Evolutionary conservation across 495 filamentous ascomycete species (phyloP).

Genomic region (Lasiosphaeria hispida): DNA sequence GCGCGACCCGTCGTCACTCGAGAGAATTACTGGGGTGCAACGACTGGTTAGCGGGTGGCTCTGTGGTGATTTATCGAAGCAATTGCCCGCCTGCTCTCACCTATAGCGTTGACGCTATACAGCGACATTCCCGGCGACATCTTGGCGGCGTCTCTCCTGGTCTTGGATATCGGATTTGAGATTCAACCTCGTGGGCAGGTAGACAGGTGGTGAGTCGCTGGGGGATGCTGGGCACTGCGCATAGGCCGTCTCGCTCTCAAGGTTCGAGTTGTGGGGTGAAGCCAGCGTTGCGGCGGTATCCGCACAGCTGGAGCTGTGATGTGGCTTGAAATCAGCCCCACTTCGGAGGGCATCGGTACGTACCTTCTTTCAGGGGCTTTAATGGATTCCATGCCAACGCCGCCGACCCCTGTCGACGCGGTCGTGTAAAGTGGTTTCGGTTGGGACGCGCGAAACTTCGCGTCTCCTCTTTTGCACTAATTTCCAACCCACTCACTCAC

Average conservation of each 20-base stretch:
- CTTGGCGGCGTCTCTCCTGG: constrained; percentile 12
- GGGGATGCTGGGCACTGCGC: constrained; percentile 4
- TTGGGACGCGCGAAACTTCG: constrained; percentile 21
- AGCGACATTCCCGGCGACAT: constrained; percentile 68
- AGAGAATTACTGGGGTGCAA: constrained; percentile 51
- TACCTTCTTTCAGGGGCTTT: constrained; percentile 26
- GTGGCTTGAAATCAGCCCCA: constrained; percentile 31
- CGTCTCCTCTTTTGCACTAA: constrained; percentile 23
- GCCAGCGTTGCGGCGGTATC: not conserved
- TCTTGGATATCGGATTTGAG: not conserved
- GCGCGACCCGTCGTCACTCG: constrained; percentile 79
- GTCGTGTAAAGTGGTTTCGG: constrained; percentile 27
- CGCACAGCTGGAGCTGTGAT: constrained; percentile 18
- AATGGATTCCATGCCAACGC: constrained; percentile 18
- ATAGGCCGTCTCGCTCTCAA: constrained; percentile 2
- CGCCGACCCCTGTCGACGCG: constrained; percentile 19
- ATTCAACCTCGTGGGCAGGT: constrained; percentile 11
- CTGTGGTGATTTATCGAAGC: not conserved
- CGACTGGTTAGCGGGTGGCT: not conserved
- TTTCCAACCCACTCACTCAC: constrained; percentile 12
- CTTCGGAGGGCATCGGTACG: constrained; percentile 17
- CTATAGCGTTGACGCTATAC: constrained; percentile 88
- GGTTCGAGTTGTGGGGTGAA: constrained; percentile 26
- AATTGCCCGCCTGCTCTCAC: constrained; percentile 39
- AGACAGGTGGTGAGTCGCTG: constrained; percentile 2